These are phyloP conservation scores for Nemania sp. DNA, from an alignment of 2,329 filamentous ascomycete genomes.

Conservation along the genomic window DNA sequence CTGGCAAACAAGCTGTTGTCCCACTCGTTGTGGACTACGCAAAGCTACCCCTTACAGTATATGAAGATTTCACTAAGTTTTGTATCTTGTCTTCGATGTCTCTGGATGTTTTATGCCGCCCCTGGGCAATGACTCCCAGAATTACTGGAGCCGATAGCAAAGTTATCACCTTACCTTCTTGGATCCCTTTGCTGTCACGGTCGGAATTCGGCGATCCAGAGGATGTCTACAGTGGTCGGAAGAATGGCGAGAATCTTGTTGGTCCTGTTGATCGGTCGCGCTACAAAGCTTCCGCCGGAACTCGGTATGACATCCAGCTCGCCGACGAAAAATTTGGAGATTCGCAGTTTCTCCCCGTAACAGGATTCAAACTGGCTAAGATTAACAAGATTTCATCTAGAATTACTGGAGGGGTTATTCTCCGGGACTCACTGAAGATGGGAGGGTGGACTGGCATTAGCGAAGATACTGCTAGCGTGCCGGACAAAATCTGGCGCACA, in stretches of 20 bases:
- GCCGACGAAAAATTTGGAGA: background rate
- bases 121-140: conserved; percentile 29
- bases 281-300: background rate
- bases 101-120: conserved; percentile 35
- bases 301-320: background rate
- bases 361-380: background rate
- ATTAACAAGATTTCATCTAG: background rate
- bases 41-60: conserved; percentile 18
- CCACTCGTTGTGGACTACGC: background rate
- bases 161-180: conserved; percentile 17
- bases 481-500: conserved; percentile 25
- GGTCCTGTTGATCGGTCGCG: background rate
- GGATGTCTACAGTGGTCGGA: conserved; percentile 12
- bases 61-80: conserved; percentile 29
- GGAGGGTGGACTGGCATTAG: background rate
- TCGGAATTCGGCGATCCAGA: background rate
- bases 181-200: conserved; percentile 9
- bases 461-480: conserved; percentile 5
- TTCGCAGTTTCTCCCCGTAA: background rate
- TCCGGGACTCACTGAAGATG: background rate
- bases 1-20: background rate
- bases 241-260: conserved; percentile 25
- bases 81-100: conserved; percentile 17
- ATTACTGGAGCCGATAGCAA: background rate
- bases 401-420: conserved; percentile 8